phyloP scores from a whole-genome alignment of 257 asterid genomes.

The Solanum boliviense region DNA sequence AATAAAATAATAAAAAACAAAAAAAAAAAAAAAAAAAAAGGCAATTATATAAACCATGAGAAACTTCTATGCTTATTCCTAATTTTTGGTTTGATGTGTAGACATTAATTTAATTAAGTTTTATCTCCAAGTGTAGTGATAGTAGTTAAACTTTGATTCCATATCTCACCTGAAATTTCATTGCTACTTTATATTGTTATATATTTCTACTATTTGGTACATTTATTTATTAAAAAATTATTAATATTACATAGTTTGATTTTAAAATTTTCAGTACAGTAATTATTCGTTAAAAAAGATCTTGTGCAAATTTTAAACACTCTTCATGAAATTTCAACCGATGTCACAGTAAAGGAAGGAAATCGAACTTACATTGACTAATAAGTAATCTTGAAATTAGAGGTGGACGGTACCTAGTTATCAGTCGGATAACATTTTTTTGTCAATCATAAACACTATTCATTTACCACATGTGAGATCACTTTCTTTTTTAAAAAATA shows the following conservation, averaged over 20 bases:
- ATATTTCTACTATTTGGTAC: background rate
- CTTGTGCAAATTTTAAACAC: too few relatives aligned
- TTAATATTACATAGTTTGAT: background rate
- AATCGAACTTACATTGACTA: too few relatives aligned
- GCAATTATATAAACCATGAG: background rate
- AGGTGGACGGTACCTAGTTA: too few relatives aligned
- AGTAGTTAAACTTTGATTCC: background rate
- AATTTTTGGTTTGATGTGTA: background rate
- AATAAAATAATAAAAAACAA: too few relatives aligned
- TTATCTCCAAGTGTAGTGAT: background rate
- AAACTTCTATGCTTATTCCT: background rate
- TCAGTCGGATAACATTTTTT: too few relatives aligned
- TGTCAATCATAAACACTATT: background rate
- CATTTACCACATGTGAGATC: background rate
- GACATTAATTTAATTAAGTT: background rate
- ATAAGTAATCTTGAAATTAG: too few relatives aligned
- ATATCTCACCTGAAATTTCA: background rate
- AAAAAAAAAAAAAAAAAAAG: background rate
- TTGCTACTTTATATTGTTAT: background rate
- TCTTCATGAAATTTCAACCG: background rate
- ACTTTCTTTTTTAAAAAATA: background rate
- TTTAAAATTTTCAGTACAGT: too few relatives aligned
- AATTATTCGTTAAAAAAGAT: too few relatives aligned
- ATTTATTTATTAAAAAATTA: too few relatives aligned
- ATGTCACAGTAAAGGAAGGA: too few relatives aligned